A percentile compares a stretch with the other conserved stretches of the same genome.
These are phyloP conservation scores for Rutstroemia sp. DNA, from an alignment of 2,329 filamentous ascomycete species.

Conservation along the genomic window DNA sequence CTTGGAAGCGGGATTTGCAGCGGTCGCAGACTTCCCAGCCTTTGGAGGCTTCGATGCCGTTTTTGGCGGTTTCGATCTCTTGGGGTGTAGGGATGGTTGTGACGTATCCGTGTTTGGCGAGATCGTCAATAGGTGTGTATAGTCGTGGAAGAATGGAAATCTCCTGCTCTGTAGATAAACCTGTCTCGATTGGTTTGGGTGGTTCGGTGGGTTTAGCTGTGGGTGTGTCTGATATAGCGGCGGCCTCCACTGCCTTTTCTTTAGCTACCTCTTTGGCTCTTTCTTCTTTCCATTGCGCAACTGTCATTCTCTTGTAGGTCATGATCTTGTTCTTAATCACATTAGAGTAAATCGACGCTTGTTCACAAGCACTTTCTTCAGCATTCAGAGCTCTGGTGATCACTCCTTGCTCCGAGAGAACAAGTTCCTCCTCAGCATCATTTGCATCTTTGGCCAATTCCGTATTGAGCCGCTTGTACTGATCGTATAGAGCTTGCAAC, in stretches of 20 bases:
- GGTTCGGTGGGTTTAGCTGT: slow-evolving; percentile 30
- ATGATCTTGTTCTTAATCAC: slow-evolving; percentile 76
- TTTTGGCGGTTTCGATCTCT: slow-evolving; percentile 58
- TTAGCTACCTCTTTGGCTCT: slow-evolving; percentile 38
- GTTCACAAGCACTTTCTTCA: slow-evolving; percentile 70
- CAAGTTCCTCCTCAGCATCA: slow-evolving; percentile 43
- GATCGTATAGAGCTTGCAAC: slow-evolving; percentile 56
- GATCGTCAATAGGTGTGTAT: slow-evolving; percentile 52
- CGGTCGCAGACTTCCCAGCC: slow-evolving; percentile 88
- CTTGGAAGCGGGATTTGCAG: slow-evolving; percentile 79
- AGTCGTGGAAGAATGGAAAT: slow-evolving; percentile 55
- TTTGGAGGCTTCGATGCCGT: slow-evolving; percentile 57
- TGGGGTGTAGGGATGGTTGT: slow-evolving; percentile 54
- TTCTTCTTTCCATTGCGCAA: slow-evolving; percentile 64
- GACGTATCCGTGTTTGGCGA: slow-evolving; percentile 72
- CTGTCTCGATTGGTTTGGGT: slow-evolving; percentile 57
- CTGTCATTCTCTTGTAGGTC: slow-evolving; percentile 66
- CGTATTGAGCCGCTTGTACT: slow-evolving; percentile 60
- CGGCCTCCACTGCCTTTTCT: slow-evolving; percentile 26
- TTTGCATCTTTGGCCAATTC: slow-evolving; percentile 47
- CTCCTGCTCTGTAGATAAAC: slow-evolving; percentile 61
- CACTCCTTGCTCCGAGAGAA: slow-evolving; percentile 57
- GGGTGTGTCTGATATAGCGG: slow-evolving; percentile 28
- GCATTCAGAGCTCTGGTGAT: slow-evolving; percentile 65
- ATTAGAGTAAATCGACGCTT: slow-evolving; percentile 68